Evolutionary conservation across 805 yeast genomes (phyloP).

Genomic region (Yarrowia phangngaensis): DNA sequence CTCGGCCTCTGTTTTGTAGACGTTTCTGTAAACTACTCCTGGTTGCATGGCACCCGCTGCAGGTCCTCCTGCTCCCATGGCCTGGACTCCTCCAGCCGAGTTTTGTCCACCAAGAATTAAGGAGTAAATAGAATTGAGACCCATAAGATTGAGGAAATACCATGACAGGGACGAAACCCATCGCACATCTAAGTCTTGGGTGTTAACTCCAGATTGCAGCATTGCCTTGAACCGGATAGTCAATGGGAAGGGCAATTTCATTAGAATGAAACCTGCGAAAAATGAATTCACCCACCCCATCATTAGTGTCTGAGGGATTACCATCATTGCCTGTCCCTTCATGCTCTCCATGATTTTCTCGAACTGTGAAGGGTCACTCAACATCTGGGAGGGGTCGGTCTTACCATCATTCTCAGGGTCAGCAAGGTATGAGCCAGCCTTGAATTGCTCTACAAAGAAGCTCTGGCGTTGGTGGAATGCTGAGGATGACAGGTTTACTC

Average conservation of each 20-base stretch:
- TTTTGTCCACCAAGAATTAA: conserved; percentile 53
- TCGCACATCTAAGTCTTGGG: conserved; percentile 79
- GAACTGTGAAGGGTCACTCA: conserved; percentile 64
- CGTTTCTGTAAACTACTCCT: conserved; percentile 49
- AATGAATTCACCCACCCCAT: conserved; percentile 96
- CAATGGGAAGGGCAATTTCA: conserved; percentile 86
- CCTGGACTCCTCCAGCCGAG: conserved; percentile 37
- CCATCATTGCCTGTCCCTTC: conserved; percentile 75
- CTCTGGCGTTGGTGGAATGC: conserved; percentile 55
- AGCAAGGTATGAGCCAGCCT: conserved; percentile 54
- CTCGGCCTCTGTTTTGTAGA: conserved; percentile 69
- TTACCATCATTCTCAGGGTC: conserved; percentile 42
- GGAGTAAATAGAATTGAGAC: conserved; percentile 73
- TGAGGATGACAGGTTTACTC: conserved; percentile 48
- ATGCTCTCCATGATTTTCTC: conserved; percentile 75
- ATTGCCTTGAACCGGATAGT: conserved; percentile 86
- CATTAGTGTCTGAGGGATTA: conserved; percentile 84
- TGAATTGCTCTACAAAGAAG: conserved; percentile 48
- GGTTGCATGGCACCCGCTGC: conserved; percentile 47
- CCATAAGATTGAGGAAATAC: conserved; percentile 87
- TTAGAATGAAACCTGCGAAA: conserved; percentile 84
- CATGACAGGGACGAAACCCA: conserved; percentile 94
- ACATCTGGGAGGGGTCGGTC: conserved; percentile 47
- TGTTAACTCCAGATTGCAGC: conserved; percentile 82
- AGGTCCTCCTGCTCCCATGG: conserved; percentile 37